These are phyloP conservation scores for Ophiocordyceps australis DNA, from an alignment of 2,329 filamentous ascomycete species.

Conservation along the genomic window DNA sequence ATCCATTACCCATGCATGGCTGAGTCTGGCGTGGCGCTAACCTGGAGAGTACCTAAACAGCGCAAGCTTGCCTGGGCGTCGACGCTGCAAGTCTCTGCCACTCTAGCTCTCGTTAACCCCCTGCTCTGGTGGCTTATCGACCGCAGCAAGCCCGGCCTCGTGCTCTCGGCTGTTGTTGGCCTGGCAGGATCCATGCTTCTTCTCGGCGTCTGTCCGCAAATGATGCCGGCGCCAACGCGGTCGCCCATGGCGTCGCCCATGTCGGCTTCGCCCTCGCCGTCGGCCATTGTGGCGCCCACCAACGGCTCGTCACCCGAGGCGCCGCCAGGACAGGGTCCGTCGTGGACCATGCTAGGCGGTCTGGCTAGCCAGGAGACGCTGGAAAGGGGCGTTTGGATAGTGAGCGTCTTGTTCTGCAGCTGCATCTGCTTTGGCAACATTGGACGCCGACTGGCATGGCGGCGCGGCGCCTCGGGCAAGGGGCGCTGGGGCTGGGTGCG, in stretches of 20 bases:
- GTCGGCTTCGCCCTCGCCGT: conserved; percentile 9
- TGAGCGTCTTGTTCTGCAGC: conserved; percentile 87
- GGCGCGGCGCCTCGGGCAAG: conserved; percentile 12
- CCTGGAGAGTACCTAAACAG: too few relatives aligned
- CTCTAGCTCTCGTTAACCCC: conserved; percentile 79
- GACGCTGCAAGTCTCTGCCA: conserved; percentile 80
- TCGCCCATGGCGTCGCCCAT: neutral
- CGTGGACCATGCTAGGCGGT: conserved; percentile 23
- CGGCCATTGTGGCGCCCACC: conserved; percentile 4
- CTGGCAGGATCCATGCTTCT: conserved; percentile 56
- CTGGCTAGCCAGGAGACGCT: conserved; percentile 43
- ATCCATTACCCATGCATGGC: neutral
- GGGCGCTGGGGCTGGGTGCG: conserved; percentile 27
- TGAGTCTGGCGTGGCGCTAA: conserved; percentile 3
- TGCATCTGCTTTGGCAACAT: conserved; percentile 95
- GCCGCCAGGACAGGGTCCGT: neutral
- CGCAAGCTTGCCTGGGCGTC: conserved; percentile 86
- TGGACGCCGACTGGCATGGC: conserved; percentile 56
- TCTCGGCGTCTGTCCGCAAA: conserved; percentile 56
- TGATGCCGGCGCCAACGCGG: conserved; percentile 51
- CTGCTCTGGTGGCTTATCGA: conserved; percentile 95
- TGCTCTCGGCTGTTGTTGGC: conserved; percentile 59
- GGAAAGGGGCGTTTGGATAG: conserved; percentile 70
- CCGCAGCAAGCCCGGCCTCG: conserved; percentile 67
- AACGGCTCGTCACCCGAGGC: conserved; percentile 1